Percentiles rank a stretch among this genome's conserved stretches.
These are phyloP conservation scores for Phaeosphaeria sp. DNA, from an alignment of 2,329 filamentous ascomycete genomes.

Conservation along the genomic window DNA sequence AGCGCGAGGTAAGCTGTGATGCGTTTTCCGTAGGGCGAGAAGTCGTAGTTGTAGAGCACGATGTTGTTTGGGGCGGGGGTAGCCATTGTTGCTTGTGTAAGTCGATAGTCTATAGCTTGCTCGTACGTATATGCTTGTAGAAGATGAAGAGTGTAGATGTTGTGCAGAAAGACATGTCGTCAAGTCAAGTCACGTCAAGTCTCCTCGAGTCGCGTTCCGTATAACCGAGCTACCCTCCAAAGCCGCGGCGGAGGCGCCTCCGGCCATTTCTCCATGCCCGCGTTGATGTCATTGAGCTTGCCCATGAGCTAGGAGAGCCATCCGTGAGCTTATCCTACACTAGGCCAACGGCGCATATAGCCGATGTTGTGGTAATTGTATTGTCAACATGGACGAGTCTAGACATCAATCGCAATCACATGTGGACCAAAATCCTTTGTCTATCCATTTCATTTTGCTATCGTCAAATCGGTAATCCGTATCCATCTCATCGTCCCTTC, in stretches of 20 bases:
- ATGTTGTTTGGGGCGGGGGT: conserved; percentile 50
- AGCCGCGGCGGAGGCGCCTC: not conserved
- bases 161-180: not conserved
- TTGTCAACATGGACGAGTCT: too few species aligned
- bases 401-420: too few species aligned
- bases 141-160: not conserved
- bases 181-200: too few species aligned
- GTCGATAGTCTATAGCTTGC: not conserved
- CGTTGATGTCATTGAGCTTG: not conserved
- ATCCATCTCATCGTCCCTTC: not conserved
- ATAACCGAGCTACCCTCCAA: not conserved
- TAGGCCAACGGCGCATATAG: not conserved
- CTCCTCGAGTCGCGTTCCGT: not conserved
- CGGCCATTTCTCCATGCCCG: not conserved
- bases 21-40: conserved; percentile 69
- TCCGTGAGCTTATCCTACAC: not conserved
- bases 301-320: not conserved
- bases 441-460: not conserved
- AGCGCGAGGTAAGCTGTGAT: conserved; percentile 71
- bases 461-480: not conserved
- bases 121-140: not conserved
- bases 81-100: not conserved
- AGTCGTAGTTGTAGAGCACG: conserved; percentile 69
- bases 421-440: not conserved
- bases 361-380: too few species aligned